phyloP scores from a whole-genome alignment of 139 green algal species.

The Mesotaenium endlicherianum region DNA sequence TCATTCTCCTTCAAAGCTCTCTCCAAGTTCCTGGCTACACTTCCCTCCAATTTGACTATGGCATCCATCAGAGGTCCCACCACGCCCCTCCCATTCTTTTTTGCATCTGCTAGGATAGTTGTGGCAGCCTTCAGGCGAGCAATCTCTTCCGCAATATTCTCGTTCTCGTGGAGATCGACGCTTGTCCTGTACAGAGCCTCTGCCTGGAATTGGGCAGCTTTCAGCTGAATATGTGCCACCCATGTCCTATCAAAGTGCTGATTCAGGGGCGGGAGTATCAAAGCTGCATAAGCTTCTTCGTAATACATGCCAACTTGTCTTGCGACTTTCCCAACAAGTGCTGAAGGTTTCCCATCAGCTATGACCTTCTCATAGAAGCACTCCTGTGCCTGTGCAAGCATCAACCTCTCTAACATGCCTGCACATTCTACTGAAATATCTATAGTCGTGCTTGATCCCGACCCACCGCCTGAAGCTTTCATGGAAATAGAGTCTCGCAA shows the following conservation, averaged over 20 bases:
- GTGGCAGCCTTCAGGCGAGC: slow-evolving; percentile 45
- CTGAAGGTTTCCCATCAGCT: slow-evolving; percentile 70
- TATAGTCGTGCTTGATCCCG: slow-evolving; percentile 18
- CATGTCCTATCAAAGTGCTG: slow-evolving; percentile 49
- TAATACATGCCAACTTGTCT: slow-evolving; percentile 66
- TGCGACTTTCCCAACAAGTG: slow-evolving; percentile 69
- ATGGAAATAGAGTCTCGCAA: slow-evolving; percentile 69
- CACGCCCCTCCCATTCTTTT: slow-evolving; percentile 37
- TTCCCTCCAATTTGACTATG: slow-evolving; percentile 41
- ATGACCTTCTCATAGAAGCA: slow-evolving; percentile 84
- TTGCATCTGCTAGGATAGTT: slow-evolving; percentile 27
- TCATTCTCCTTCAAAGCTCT: slow-evolving; percentile 52
- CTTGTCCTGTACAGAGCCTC: slow-evolving; percentile 29
- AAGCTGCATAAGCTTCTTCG: slow-evolving; percentile 47
- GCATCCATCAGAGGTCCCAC: slow-evolving; percentile 37
- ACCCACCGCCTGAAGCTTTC: slow-evolving; percentile 23
- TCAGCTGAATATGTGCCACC: slow-evolving; percentile 46
- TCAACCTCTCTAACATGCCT: slow-evolving; percentile 87
- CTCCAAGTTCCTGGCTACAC: slow-evolving; percentile 25
- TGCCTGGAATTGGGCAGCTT: slow-evolving; percentile 47
- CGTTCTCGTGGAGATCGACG: slow-evolving; percentile 34
- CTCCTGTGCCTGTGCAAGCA: slow-evolving; percentile 91
- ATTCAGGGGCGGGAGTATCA: slow-evolving; percentile 41
- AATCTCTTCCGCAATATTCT: slow-evolving; percentile 48
- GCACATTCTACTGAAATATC: slow-evolving; percentile 77